Base-by-base conservation (phyloP, 164 flowering plant species). In the Annona squamosa region DNA sequence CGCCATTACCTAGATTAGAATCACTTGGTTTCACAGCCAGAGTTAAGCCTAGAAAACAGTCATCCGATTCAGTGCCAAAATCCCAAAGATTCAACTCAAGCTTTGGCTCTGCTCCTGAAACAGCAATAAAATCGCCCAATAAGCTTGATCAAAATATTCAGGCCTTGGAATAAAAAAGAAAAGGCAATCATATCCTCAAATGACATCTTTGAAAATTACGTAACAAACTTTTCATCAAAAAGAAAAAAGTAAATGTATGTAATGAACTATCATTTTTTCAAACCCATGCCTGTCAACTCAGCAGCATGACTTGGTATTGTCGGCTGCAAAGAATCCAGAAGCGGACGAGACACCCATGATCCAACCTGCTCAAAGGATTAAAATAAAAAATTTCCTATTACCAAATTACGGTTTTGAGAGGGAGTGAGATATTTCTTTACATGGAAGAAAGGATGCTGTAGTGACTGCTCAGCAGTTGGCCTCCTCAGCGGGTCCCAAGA, bases 11-110 rank as follows among this genome's bases (percentile, higher is more conserved):
- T 73, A 84, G 70, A 72, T 78, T 75, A 45, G 94, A 74, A 77
- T 80, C 83, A 81, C 91, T 89, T 44, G 94, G 92, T 72, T 87
- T 91, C 65, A 93, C 90, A 18, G 90, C 97, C 82, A 93, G 79
- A 47, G 94, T 90, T 84, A 93, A 82, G 73, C 98, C 93, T 75
- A 93, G 97, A 78, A 85, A 91, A 78, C 90, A 87, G 70, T 93
- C 97, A 77, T 93, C 92, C 67, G 82, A 77, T 82, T 87, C 82
- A 69, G 86, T 74, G 65, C 83, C 87, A 71, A 87, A 90, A 81
- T 86, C 87, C 92, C 93, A 90, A 16, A 93, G 82, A 74, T 86
- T 90, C 84, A 93, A 79, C 81, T 93, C 98, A 75, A 91, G 97
- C 82, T 91, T 91, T 71, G 98, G 98, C 77, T 79, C 73, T 65